These are phyloP conservation scores for Sporothrix euskadiensis DNA, from an alignment of 2,329 filamentous ascomycete genomes.

Conservation along the genomic window DNA sequence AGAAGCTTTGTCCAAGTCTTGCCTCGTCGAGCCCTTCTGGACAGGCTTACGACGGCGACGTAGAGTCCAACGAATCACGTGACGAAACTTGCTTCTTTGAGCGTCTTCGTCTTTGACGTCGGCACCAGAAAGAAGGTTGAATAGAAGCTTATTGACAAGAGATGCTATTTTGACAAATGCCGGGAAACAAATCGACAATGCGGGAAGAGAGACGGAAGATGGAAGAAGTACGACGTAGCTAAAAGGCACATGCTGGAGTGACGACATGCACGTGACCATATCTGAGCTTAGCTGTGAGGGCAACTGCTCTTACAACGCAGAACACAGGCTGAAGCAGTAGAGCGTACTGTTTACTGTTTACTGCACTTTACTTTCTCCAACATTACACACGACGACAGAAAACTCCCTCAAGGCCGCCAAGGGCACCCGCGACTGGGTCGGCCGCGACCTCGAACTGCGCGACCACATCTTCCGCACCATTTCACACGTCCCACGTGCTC, in stretches of 20 bases:
- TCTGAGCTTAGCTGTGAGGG: neutral
- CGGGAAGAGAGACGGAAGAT: neutral
- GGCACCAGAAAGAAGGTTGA: neutral
- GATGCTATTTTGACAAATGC: neutral
- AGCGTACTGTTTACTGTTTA: no score
- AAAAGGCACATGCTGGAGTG: neutral
- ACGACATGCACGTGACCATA: neutral
- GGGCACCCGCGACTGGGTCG: neutral
- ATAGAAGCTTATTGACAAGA: neutral
- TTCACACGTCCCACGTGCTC: neutral
- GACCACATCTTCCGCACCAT: conserved; percentile 1
- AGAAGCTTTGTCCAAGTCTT: neutral
- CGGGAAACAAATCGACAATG: neutral
- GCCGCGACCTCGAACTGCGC: neutral
- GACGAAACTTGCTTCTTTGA: neutral
- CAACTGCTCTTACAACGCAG: neutral
- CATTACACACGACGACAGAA: neutral
- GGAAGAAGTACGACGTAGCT: neutral
- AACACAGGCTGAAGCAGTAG: no score
- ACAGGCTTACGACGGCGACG: neutral
- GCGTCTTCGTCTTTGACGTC: no score
- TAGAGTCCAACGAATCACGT: neutral
- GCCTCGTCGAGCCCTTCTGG: neutral
- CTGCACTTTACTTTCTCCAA: neutral
- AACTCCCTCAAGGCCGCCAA: neutral